Conservation (phyloP, 768 basidiomycete species). For the Tremella fuciformis region DNA sequence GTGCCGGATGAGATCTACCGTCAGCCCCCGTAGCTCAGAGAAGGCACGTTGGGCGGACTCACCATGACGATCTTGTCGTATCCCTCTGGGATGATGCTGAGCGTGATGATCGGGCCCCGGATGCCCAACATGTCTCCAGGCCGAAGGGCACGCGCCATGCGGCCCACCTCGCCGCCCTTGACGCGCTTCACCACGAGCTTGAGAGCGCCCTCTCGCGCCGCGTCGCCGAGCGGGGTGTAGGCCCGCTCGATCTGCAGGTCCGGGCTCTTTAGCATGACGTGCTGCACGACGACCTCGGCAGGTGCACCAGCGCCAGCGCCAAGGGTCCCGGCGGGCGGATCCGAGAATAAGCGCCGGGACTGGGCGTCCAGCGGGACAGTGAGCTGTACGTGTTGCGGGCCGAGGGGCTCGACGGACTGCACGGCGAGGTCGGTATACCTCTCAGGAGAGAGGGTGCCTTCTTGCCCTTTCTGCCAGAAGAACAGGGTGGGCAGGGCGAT, state of each 20-base stretch:
- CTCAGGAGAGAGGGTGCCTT: not conserved
- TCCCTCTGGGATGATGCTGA: slow-evolving; percentile 25
- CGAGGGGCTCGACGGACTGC: slow-evolving; percentile 16
- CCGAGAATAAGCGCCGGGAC: slow-evolving; percentile 27
- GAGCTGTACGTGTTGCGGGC: slow-evolving; percentile 36
- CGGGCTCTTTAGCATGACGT: slow-evolving; percentile 47
- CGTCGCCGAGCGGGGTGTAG: slow-evolving; percentile 49
- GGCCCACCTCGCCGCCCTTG: slow-evolving; percentile 49
- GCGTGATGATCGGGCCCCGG: slow-evolving; percentile 46
- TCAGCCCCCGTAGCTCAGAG: too few relatives aligned
- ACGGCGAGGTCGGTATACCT: slow-evolving; percentile 39
- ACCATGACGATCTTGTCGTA: slow-evolving; percentile 49
- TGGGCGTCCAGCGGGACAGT: slow-evolving; percentile 25
- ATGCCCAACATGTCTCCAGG: slow-evolving; percentile 40
- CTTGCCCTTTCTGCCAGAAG: not conserved
- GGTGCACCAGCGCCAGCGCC: slow-evolving; percentile 6
- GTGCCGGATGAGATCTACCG: slow-evolving; percentile 48
- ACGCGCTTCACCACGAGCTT: slow-evolving; percentile 48
- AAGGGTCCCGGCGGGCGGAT: slow-evolving; percentile 6
- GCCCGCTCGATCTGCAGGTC: slow-evolving; percentile 49
- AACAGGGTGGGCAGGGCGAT: too few relatives aligned
- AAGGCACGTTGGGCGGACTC: slow-evolving; percentile 5
- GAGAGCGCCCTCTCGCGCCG: slow-evolving; percentile 30
- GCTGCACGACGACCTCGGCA: slow-evolving; percentile 35
- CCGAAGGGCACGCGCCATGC: slow-evolving; percentile 39